A percentile compares a stretch with the other conserved stretches of the same genome.
Conservation (phyloP, 2,329 filamentous ascomycete species). For the Epicoccum nigrum region DNA sequence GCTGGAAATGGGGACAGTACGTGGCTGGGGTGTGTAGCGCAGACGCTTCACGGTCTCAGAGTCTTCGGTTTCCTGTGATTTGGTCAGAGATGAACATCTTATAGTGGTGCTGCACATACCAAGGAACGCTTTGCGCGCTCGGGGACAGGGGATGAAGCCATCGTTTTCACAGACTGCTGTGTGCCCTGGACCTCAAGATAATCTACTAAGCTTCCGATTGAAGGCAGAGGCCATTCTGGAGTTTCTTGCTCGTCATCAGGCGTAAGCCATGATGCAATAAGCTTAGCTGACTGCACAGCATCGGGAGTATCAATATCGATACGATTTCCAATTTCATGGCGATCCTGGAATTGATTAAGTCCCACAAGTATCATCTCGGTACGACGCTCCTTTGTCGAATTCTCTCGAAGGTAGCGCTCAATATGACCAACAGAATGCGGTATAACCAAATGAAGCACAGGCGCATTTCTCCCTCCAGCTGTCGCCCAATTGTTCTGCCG, state of each 20-base stretch:
- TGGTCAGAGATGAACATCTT: neutral
- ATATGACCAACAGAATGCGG: conserved; percentile 53
- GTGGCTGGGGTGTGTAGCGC: conserved; percentile 42
- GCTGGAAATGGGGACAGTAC: conserved; percentile 8
- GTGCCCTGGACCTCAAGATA: conserved; percentile 35
- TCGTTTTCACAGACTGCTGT: conserved; percentile 29
- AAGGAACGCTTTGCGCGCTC: conserved; percentile 38
- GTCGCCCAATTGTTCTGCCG: conserved; percentile 34
- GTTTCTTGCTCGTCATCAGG: conserved; percentile 9
- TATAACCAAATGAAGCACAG: conserved; percentile 50
- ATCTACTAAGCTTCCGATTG: conserved; percentile 41
- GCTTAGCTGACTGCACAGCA: conserved; percentile 32
- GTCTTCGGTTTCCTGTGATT: conserved; percentile 28
- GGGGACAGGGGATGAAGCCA: conserved; percentile 22
- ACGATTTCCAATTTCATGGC: conserved; percentile 39
- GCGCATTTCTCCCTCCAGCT: conserved; percentile 23
- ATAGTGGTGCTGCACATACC: conserved; percentile 10
- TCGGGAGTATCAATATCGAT: conserved; percentile 36
- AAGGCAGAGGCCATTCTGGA: conserved; percentile 37
- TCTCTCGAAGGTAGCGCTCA: conserved; percentile 45
- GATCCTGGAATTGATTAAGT: conserved; percentile 38
- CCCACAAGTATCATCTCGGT: conserved; percentile 47
- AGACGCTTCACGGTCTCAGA: conserved; percentile 42
- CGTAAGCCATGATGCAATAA: conserved; percentile 35
- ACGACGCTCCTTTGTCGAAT: conserved; percentile 25